phyloP scores from a whole-genome alignment of 1,139 yeast species.

The Nakaseomyces delphensis region DNA sequence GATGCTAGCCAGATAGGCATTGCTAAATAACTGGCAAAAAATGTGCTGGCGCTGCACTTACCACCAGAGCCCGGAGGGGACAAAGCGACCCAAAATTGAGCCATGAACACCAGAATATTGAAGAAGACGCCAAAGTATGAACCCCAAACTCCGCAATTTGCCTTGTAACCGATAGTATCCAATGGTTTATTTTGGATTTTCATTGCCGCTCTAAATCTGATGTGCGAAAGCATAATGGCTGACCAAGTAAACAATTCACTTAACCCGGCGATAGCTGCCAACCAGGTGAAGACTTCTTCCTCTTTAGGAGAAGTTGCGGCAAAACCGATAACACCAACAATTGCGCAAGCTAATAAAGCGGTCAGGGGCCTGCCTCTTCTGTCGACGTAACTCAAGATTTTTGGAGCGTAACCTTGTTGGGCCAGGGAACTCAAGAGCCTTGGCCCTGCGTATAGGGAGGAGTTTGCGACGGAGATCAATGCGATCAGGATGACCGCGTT shows the following conservation, averaged over 20 bases:
- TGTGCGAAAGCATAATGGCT: conserved; percentile 67
- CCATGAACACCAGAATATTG: conserved; percentile 57
- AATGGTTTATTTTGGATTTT: conserved; percentile 52
- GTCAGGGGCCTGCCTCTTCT: conserved; percentile 56
- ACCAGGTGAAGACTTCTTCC: conserved; percentile 60
- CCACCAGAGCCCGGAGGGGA: conserved; percentile 50
- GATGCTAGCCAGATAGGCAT: conserved; percentile 43
- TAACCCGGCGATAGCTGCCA: conserved; percentile 79
- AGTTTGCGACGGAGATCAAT: conserved; percentile 64
- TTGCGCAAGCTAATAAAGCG: conserved; percentile 53
- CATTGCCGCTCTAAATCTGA: conserved; percentile 74
- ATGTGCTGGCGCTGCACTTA: conserved; percentile 40
- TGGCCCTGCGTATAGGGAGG: conserved; percentile 70
- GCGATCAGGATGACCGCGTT: conserved; percentile 67
- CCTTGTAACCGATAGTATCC: conserved; percentile 58
- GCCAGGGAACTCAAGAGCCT: conserved; percentile 78
- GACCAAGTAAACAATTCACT: conserved; percentile 76
- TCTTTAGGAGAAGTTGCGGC: conserved; percentile 53
- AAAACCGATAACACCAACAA: conserved; percentile 75
- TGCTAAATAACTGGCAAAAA: conserved; percentile 49
- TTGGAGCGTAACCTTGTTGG: conserved; percentile 68
- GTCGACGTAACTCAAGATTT: conserved; percentile 44
- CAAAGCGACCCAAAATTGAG: conserved; percentile 77
- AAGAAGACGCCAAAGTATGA: conserved; percentile 56
- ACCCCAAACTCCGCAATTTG: conserved; percentile 65